A percentile compares a stretch with the other conserved stretches of the same genome.
These are phyloP conservation scores for Trichophyton equinum DNA, from an alignment of 2,329 filamentous ascomycete species.

Conservation along the genomic window DNA sequence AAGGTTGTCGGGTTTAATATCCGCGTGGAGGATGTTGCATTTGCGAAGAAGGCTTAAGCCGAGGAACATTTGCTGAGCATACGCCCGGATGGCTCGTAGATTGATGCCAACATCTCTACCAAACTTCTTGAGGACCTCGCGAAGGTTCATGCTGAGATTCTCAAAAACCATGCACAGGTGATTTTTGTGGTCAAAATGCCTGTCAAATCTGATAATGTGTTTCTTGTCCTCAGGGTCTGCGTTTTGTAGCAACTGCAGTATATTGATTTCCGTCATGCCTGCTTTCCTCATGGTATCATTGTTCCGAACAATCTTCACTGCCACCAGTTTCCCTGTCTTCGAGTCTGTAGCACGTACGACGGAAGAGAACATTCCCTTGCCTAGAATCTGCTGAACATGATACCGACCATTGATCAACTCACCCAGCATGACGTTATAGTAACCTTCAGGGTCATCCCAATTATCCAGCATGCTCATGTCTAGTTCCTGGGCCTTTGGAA, in stretches of 20 bases:
- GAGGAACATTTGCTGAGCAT: constrained; percentile 88
- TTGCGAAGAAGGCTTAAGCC: constrained; percentile 78
- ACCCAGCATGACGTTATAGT: constrained; percentile 88
- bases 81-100: constrained; percentile 70
- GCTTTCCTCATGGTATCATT: constrained; percentile 88
- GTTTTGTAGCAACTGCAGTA: constrained; percentile 73
- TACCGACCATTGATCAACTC: constrained; percentile 84
- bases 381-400: constrained; percentile 73
- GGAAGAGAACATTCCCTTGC: constrained; percentile 91
- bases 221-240: constrained; percentile 81
- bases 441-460: constrained; percentile 86
- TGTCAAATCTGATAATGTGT: constrained; percentile 77
- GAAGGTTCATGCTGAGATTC: constrained; percentile 79
- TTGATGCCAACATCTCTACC: constrained; percentile 91
- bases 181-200: constrained; percentile 83
- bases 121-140: constrained; percentile 90
- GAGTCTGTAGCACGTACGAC: constrained; percentile 82
- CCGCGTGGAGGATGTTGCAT: constrained; percentile 87
- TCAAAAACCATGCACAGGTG: constrained; percentile 97
- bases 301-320: constrained; percentile 95
- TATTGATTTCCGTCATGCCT: constrained; percentile 86
- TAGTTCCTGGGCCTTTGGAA: constrained; percentile 44
- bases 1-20: constrained; percentile 96
- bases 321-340: constrained; percentile 62
- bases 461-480: constrained; percentile 75